Conservation (phyloP, 2,329 filamentous ascomycete genomes). For the Aureobasidium namibiae region DNA sequence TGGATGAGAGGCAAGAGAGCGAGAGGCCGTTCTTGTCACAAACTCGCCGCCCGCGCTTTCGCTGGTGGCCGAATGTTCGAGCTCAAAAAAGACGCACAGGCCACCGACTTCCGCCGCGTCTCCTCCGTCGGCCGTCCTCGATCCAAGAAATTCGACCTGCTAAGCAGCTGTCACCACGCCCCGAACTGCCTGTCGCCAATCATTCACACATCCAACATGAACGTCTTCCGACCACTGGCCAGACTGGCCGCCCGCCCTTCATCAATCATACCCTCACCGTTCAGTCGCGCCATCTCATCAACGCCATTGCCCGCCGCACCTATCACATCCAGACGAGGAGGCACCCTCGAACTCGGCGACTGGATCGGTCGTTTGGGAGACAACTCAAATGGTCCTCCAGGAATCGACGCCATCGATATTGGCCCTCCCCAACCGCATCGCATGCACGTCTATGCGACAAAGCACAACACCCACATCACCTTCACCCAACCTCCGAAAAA, state of each 20-base stretch:
- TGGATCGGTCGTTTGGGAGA: background rate
- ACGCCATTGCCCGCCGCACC: background rate
- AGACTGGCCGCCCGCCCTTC: background rate
- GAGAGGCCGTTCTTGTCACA: background rate
- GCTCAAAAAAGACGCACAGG: background rate
- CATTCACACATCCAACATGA: background rate
- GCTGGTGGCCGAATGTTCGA: background rate
- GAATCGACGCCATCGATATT: background rate
- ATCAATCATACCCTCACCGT: background rate
- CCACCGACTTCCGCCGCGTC: background rate
- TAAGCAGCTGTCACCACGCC: too few relatives aligned
- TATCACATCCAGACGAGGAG: background rate
- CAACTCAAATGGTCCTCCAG: background rate
- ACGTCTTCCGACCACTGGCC: conserved; percentile 7
- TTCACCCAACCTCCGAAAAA: conserved; percentile 59
- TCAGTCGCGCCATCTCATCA: background rate
- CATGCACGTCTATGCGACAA: conserved; percentile 76
- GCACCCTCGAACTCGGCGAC: background rate
- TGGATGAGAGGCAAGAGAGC: background rate
- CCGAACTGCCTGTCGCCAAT: background rate
- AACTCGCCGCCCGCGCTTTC: background rate
- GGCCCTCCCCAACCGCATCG: conserved; percentile 54
- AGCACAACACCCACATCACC: conserved; percentile 94
- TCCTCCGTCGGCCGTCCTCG: background rate
- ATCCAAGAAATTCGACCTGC: background rate